Conservation (phyloP, 164 flowering plant species). For the Sextonia rubra region DNA sequence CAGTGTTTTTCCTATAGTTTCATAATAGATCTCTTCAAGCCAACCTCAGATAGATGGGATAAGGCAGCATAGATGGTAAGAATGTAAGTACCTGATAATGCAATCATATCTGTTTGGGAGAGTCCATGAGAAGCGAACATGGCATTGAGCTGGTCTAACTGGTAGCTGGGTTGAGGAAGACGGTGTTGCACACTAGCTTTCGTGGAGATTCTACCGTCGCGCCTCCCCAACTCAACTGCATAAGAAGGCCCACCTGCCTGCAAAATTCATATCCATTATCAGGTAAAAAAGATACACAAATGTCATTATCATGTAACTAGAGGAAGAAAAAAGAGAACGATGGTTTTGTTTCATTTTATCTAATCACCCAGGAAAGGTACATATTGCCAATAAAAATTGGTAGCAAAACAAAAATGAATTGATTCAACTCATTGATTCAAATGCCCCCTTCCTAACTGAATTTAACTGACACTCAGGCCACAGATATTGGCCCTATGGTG, state of each 20-base stretch:
- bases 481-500: too few species aligned
- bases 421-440: too few species aligned
- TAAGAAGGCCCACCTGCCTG: slow-evolving; percentile 66
- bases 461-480: too few species aligned
- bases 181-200: slow-evolving; percentile 37
- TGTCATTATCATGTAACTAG: not conserved
- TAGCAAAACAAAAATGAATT: too few species aligned
- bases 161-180: slow-evolving; percentile 52
- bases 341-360: not conserved
- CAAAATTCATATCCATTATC: slow-evolving; percentile 6
- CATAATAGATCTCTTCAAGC: too few species aligned
- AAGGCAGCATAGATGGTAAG: too few species aligned
- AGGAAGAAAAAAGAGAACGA: not conserved
- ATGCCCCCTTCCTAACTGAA: too few species aligned
- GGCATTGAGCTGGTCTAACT: slow-evolving; percentile 49
- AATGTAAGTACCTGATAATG: slow-evolving; percentile 49
- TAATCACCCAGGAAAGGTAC: too few species aligned
- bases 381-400: too few species aligned
- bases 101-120: slow-evolving; percentile 52
- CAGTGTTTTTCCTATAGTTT: too few species aligned
- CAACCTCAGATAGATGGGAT: too few species aligned
- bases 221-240: slow-evolving; percentile 62
- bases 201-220: slow-evolving; percentile 52
- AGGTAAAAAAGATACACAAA: not conserved
- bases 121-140: slow-evolving; percentile 49